These are phyloP conservation scores for Sanghuangporus weigelae DNA, from an alignment of 1,284 basidiomycete genomes.

Conservation along the genomic window DNA sequence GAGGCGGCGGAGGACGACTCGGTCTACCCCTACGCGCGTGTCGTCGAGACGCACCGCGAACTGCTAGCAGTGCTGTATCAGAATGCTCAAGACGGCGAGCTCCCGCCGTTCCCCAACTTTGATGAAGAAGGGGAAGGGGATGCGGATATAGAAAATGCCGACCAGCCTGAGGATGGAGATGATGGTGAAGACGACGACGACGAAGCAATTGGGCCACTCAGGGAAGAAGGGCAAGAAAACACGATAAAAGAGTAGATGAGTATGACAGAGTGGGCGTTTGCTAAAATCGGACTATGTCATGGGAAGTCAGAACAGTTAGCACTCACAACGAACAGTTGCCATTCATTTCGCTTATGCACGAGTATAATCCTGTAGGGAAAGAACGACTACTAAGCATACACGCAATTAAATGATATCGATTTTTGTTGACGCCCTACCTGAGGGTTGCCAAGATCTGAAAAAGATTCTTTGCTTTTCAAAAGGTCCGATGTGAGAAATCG, in stretches of 20 bases:
- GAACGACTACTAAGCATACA: no score
- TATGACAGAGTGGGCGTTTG: no score
- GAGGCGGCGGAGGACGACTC: conserved; percentile 2
- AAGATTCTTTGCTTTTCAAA: no score
- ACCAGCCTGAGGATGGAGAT: neutral
- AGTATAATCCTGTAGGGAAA: no score
- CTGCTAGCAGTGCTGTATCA: conserved; percentile 10
- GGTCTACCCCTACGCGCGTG: conserved; percentile 12
- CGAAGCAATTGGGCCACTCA: neutral
- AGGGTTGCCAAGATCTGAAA: no score
- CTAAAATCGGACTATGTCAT: no score
- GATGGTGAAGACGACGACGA: neutral
- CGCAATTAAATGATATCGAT: no score
- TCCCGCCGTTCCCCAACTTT: neutral
- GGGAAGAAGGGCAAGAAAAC: neutral
- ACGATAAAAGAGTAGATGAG: neutral
- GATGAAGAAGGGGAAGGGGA: conserved; percentile 1
- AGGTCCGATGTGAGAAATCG: neutral
- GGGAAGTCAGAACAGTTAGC: no score
- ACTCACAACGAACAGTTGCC: no score
- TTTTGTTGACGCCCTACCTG: no score
- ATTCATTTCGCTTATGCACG: no score
- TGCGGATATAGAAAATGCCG: neutral
- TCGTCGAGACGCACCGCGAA: conserved; percentile 15
- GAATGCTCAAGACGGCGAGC: neutral